Evolutionary conservation across 345 rosid genomes (phyloP), one percentile per base, ranked within the genome.

Genomic region (Carallia brachiata): DNA sequence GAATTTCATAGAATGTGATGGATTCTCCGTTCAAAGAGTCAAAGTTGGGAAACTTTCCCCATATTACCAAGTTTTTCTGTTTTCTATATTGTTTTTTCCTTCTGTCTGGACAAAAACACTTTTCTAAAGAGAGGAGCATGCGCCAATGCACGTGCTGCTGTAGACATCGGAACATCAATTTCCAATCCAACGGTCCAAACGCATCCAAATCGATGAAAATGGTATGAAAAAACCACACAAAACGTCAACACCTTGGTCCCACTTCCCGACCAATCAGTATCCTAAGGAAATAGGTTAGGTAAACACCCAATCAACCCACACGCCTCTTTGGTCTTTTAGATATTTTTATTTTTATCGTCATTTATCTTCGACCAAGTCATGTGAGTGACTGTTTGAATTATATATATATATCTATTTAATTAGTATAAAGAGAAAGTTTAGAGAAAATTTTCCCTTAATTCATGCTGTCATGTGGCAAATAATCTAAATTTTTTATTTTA

Each of bases 111-210:
- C 50, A 44, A 13, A 44, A 44, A 44, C 17, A 44, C 50, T 19
- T 8, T 5, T 37, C 13, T 31, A 17, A 61, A 32, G 34, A 70
- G 75, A 63, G 52, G n/a, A 18, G 44, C 70, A 62, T 36, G 16
- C 44, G 10, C 15, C 10, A 1, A 0, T 65, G 50, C 79, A 81
- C 82, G 75, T 69, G 80, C 28, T 28, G 3, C 36, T 58, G 75
- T 66, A 36, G 3, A 58, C 65, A 53, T 48, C 2, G 34, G 48
- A 71, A 27, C 27, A 30, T 7, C 73, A 60, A 32, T 0, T 2
- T 2, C 13, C 15, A 30, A 70, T 80, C 78, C 31, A 62, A 52
- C 70, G 70, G 68, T 17, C 40, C 66, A 50, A 36, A 32, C 7
- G 2, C 4, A 18, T 16, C 52, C 60, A 17, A 57, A 34, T 10